Evolutionary conservation across 2,329 filamentous ascomycete genomes (phyloP).

Genomic region (Fusarium tjaetaba): DNA sequence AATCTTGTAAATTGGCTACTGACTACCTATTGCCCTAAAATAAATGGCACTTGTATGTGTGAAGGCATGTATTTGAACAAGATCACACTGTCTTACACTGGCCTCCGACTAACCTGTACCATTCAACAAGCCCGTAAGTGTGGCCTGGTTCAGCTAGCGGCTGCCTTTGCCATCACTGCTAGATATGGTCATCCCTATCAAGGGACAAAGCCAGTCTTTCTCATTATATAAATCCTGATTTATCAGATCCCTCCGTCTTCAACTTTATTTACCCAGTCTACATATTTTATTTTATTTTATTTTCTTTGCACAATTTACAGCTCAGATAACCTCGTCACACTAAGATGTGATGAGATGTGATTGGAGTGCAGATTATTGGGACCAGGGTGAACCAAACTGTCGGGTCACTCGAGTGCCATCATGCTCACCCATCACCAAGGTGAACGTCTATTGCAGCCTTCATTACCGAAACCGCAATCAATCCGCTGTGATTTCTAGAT

Average conservation of each 20-base stretch:
- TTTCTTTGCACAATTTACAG: neutral
- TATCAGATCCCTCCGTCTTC: neutral
- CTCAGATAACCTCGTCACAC: neutral
- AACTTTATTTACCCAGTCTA: neutral
- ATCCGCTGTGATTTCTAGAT: neutral
- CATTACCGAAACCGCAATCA: fast-evolving
- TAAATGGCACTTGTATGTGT: no score
- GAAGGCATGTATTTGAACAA: neutral
- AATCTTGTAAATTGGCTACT: no score
- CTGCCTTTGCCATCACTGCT: neutral
- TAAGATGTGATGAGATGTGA: neutral
- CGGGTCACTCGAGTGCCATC: neutral
- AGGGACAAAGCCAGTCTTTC: neutral
- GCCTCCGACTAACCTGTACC: neutral
- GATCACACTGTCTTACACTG: neutral
- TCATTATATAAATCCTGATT: neutral
- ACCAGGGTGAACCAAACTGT: neutral
- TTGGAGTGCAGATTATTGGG: neutral
- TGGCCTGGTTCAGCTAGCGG: neutral
- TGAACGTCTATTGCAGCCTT: neutral
- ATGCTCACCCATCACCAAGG: neutral
- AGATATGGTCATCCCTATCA: neutral
- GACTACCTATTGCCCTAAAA: no score
- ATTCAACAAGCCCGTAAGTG: fast-evolving
- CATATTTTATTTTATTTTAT: no score